These are phyloP conservation scores for Monarda citriodora DNA, from an alignment of 305 asterid species.

Conservation along the genomic window DNA sequence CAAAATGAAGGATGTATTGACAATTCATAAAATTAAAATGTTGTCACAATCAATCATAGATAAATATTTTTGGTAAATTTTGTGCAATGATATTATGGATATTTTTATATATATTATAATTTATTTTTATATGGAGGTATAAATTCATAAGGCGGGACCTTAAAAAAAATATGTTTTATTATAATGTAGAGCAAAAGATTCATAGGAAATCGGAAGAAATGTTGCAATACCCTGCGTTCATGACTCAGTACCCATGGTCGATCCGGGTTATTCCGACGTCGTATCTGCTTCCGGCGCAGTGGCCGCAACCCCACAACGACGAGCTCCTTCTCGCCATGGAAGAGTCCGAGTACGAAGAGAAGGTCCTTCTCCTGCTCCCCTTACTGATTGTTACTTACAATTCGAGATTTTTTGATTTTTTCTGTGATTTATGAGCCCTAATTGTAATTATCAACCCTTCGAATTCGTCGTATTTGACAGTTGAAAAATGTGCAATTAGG, in stretches of 20 bases:
- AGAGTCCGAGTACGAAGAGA: conserved; percentile 85
- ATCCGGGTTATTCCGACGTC: conserved; percentile 81
- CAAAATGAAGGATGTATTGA: too few species aligned
- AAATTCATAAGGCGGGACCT: too few species aligned
- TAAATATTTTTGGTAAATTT: too few species aligned
- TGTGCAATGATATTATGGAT: too few species aligned
- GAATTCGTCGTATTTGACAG: background rate
- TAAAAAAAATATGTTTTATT: too few species aligned
- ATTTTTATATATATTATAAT: too few species aligned
- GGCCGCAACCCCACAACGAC: conserved; percentile 90
- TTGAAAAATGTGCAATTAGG: background rate
- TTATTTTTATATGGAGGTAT: too few species aligned
- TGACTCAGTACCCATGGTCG: conserved; percentile 78
- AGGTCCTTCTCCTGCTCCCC: conserved; percentile 37
- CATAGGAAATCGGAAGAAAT: conserved; percentile 15
- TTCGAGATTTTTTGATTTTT: background rate
- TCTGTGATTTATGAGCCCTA: conserved; percentile 5
- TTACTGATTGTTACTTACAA: background rate
- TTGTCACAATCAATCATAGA: too few species aligned
- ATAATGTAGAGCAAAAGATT: background rate
- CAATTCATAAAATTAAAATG: too few species aligned
- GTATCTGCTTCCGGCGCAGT: conserved; percentile 79
- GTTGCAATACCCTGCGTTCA: conserved; percentile 79
- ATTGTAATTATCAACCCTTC: background rate
- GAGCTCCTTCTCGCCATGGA: conserved; percentile 92